Percentiles rank a stretch among this genome's conserved stretches.
phyloP scores from a whole-genome alignment of 441 rosid species.

The Jatropha multifida region DNA sequence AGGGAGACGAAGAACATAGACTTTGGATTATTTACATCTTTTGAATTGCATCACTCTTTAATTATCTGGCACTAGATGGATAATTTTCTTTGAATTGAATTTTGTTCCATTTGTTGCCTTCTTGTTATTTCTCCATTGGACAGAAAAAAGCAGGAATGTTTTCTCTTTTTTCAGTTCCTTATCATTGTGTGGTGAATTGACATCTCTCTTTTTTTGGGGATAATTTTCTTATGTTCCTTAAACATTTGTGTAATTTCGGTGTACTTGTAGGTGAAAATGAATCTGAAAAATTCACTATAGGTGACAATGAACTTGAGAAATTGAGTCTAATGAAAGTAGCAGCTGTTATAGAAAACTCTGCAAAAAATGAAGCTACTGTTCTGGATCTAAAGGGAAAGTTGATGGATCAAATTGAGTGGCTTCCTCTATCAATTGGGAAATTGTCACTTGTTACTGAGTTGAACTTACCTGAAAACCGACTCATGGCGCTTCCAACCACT shows the following conservation, averaged over 20 bases:
- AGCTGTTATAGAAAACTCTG: conserved; percentile 51
- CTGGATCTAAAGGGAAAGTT: conserved; percentile 65
- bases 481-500: conserved; percentile 60
- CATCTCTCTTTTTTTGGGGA: neutral
- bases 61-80: neutral
- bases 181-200: too few species aligned
- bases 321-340: conserved; percentile 59
- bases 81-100: neutral
- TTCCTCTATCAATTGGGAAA: conserved; percentile 62
- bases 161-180: too few species aligned
- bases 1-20: too few species aligned
- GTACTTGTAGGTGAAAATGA: neutral
- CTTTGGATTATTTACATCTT: neutral
- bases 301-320: conserved; percentile 38
- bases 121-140: neutral
- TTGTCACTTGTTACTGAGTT: conserved; percentile 42
- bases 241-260: conserved; percentile 9
- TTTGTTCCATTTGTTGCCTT: neutral
- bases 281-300: conserved; percentile 18
- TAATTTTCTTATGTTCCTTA: neutral
- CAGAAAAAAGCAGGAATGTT: too few species aligned
- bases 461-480: conserved; percentile 55
- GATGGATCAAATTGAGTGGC: conserved; percentile 67
- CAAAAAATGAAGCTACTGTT: conserved; percentile 37
- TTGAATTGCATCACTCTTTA: neutral